Evolutionary conservation across 2,329 filamentous ascomycete species (phyloP).

Genomic region (Oidium heveae): DNA sequence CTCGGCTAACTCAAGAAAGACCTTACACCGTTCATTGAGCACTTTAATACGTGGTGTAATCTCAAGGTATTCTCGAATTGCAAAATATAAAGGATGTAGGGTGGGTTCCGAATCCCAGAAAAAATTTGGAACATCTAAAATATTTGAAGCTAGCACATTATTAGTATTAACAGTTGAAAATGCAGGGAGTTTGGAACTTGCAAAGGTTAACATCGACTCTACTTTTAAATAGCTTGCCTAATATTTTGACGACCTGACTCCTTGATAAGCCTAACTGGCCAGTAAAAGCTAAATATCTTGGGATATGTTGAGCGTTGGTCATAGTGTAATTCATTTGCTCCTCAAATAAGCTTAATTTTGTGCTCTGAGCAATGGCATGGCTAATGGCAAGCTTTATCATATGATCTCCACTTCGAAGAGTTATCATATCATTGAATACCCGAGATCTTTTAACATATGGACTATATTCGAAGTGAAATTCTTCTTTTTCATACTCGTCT

Average conservation of each 20-base stretch:
- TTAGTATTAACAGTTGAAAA: no score
- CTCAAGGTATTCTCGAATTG: slow-evolving; percentile 89
- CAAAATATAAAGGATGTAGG: slow-evolving; percentile 76
- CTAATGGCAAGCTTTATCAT: slow-evolving; percentile 98
- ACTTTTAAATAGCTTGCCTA: slow-evolving; percentile 76
- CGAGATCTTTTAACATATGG: slow-evolving; percentile 61
- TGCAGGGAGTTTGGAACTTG: slow-evolving; percentile 22
- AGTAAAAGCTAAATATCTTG: slow-evolving; percentile 66
- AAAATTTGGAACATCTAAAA: slow-evolving; percentile 88
- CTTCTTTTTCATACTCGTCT: slow-evolving; percentile 86
- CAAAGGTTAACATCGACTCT: slow-evolving; percentile 94
- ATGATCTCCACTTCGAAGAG: slow-evolving; percentile 75
- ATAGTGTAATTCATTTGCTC: slow-evolving; percentile 90
- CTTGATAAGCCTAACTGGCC: slow-evolving; percentile 79
- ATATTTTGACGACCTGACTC: slow-evolving; percentile 74
- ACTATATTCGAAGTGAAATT: slow-evolving; percentile 97
- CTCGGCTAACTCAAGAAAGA: slow-evolving; percentile 89
- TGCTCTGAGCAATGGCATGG: slow-evolving; percentile 92
- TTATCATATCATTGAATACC: slow-evolving; percentile 99
- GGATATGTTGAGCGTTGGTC: slow-evolving; percentile 76
- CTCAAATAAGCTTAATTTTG: slow-evolving; percentile 87
- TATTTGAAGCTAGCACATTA: slow-evolving; percentile 48
- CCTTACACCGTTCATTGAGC: slow-evolving; percentile 84
- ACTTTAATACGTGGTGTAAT: slow-evolving; percentile 92
- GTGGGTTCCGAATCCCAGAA: slow-evolving; percentile 97